Evolutionary conservation across 176 grass and related monocot genomes (phyloP).

Genomic region (Paspalum notatum): DNA sequence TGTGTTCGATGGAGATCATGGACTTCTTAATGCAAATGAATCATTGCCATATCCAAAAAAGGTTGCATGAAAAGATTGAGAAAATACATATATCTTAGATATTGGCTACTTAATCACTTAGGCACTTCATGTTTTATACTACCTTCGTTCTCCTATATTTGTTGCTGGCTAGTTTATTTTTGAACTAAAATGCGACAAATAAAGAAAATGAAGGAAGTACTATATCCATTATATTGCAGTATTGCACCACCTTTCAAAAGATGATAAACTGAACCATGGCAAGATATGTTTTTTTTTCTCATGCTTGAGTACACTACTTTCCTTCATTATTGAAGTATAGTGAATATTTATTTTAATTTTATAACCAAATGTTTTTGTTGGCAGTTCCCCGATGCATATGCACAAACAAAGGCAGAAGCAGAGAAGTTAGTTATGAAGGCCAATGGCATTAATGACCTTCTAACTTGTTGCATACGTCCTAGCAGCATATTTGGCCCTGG

Average conservation of each 20-base stretch:
- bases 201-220: too few species aligned
- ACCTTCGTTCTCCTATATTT: too few species aligned
- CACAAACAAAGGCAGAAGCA: conserved; percentile 75
- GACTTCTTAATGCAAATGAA: conserved; percentile 60
- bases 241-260: not conserved
- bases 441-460: conserved; percentile 50
- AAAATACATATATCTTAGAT: not conserved
- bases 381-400: conserved; percentile 83
- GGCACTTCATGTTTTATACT: not conserved
- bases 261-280: not conserved
- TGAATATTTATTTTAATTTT: not conserved
- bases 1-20: conserved; percentile 75
- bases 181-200: too few species aligned
- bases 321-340: too few species aligned
- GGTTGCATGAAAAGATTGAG: conserved; percentile 10
- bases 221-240: not conserved
- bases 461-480: conserved; percentile 76
- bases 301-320: not conserved
- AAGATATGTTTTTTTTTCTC: not conserved
- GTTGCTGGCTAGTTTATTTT: too few species aligned
- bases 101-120: not conserved
- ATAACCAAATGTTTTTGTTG: not conserved
- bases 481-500: conserved; percentile 71
- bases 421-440: conserved; percentile 67
- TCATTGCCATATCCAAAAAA: conserved; percentile 68